Percentiles rank a stretch among this genome's conserved stretches.
Evolutionary conservation across 2,329 filamentous ascomycete genomes (phyloP).

Genomic region (Microcyclosporella mali): DNA sequence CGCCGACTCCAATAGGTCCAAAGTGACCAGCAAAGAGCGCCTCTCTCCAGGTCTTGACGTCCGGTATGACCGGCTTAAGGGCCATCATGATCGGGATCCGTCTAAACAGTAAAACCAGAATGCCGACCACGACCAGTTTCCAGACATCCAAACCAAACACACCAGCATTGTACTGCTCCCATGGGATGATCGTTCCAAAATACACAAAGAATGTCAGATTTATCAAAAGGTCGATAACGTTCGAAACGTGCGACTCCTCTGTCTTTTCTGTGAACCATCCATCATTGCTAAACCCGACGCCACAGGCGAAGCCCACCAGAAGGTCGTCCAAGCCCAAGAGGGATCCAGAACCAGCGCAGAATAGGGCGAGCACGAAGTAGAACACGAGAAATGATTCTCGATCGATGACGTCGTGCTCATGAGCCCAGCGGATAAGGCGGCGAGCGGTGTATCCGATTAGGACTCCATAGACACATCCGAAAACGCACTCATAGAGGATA

Average conservation of each 20-base stretch:
- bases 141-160: constrained; percentile 71
- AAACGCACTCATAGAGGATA: constrained; percentile 91
- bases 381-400: constrained; percentile 97
- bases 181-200: constrained; percentile 93
- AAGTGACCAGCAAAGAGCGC: constrained; percentile 96
- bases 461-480: constrained; percentile 85
- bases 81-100: constrained; percentile 91
- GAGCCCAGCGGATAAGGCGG: constrained; percentile 82
- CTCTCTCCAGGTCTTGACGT: constrained; percentile 97
- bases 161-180: constrained; percentile 78
- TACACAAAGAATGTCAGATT: constrained; percentile 98
- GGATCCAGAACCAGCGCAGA: constrained; percentile 89
- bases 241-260: constrained; percentile 96
- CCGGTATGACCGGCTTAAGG: constrained; percentile 87
- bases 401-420: constrained; percentile 80
- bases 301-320: constrained; percentile 86
- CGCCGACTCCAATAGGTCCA: constrained; percentile 92
- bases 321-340: constrained; percentile 89
- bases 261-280: constrained; percentile 99
- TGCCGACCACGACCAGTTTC: constrained; percentile 86
- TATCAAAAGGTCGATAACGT: constrained; percentile 95
- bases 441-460: constrained; percentile 81
- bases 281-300: constrained; percentile 98
- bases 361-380: constrained; percentile 94
- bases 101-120: constrained; percentile 91